Percentiles rank a stretch among this genome's conserved stretches.
phyloP scores from a whole-genome alignment of 305 asterid species.

The Fraxinus ornus region DNA sequence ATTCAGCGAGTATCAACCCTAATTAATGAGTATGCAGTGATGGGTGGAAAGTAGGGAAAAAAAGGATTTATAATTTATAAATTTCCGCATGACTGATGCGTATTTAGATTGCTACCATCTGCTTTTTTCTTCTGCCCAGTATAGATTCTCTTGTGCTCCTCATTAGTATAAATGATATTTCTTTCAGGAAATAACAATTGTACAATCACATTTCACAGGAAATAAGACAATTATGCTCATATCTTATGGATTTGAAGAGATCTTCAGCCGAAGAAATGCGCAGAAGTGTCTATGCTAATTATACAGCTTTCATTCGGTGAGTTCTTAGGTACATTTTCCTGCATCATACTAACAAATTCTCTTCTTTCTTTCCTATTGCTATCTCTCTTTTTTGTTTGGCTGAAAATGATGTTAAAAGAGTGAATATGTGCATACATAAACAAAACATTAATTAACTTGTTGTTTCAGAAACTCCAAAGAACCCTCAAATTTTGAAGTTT shows the following conservation, averaged over 20 bases:
- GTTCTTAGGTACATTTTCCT: conserved; percentile 25
- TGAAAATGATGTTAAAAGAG: conserved; percentile 15
- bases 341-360: neutral
- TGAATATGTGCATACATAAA: neutral
- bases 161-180: neutral
- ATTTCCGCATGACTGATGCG: neutral
- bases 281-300: conserved; percentile 93
- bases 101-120: conserved; percentile 12
- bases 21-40: neutral
- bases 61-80: neutral
- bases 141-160: conserved; percentile 9
- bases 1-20: neutral
- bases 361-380: neutral
- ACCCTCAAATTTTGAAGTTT: too few species aligned
- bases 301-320: conserved; percentile 95
- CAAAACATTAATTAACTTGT: neutral
- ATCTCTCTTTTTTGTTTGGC: neutral
- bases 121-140: conserved; percentile 4
- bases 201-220: conserved; percentile 52
- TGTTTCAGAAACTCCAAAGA: too few species aligned
- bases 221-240: conserved; percentile 86
- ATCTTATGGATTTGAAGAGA: conserved; percentile 90
- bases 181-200: conserved; percentile 21
- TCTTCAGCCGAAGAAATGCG: conserved; percentile 99
- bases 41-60: neutral